Conservation (phyloP, 139 green algal genomes). For the Chlorella vulgaris region DNA sequence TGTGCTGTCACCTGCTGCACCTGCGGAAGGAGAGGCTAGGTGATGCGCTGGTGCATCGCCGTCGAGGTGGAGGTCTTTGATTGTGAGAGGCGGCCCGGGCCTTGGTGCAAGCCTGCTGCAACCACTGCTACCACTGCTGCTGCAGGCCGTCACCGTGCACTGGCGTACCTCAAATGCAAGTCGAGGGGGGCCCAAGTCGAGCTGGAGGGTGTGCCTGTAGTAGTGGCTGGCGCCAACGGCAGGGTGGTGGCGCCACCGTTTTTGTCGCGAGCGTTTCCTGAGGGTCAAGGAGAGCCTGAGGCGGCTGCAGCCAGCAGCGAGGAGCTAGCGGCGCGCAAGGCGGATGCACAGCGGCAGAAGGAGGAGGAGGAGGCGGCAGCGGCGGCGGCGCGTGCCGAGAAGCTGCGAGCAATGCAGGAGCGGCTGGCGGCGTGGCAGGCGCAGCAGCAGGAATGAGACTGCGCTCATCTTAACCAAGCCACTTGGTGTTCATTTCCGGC, state of each 20-base stretch:
- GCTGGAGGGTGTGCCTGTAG: constrained; percentile 44
- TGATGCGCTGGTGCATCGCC: neutral
- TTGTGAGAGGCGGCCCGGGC: neutral
- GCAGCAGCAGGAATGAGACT: constrained; percentile 39
- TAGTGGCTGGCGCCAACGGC: neutral
- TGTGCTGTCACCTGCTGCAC: neutral
- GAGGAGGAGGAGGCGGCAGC: constrained; percentile 41
- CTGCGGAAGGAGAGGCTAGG: neutral
- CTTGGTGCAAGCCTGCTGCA: neutral
- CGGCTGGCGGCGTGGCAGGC: constrained; percentile 66
- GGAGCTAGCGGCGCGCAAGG: neutral
- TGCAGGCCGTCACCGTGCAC: constrained; percentile 46
- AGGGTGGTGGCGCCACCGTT: constrained; percentile 15
- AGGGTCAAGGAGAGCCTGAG: neutral
- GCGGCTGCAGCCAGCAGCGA: neutral
- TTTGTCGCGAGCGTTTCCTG: neutral
- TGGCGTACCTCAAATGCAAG: constrained; percentile 67
- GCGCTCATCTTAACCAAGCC: too few relatives aligned
- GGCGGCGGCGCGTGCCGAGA: constrained; percentile 55
- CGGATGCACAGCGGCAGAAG: constrained; percentile 34
- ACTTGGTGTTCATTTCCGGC: too few relatives aligned
- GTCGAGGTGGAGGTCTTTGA: neutral
- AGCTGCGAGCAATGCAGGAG: constrained; percentile 64
- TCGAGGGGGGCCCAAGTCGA: constrained; percentile 42
- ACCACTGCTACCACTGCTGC: neutral